Evolutionary conservation across 805 yeast species (phyloP).

Genomic region (Candida sonorensis): DNA sequence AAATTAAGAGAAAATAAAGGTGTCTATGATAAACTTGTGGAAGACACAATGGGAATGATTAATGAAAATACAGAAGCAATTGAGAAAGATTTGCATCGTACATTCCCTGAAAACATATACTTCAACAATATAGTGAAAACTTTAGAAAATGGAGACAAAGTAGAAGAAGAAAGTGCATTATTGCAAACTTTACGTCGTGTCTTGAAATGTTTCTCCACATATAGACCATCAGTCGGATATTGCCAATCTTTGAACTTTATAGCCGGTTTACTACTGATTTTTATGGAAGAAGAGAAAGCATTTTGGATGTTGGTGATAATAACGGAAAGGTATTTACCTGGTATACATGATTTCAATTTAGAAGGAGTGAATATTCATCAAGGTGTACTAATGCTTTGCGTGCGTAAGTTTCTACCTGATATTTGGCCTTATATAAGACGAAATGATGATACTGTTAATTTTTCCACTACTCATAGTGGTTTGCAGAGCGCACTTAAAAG

Average conservation of each 20-base stretch:
- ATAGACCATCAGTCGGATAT: constrained; percentile 87
- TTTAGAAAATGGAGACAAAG: constrained; percentile 6
- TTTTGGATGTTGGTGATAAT: constrained; percentile 95
- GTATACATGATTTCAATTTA: constrained; percentile 80
- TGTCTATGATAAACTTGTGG: constrained; percentile 62
- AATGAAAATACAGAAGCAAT: constrained; percentile 85
- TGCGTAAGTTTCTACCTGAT: constrained; percentile 76
- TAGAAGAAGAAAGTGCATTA: constrained; percentile 50
- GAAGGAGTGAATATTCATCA: constrained; percentile 96
- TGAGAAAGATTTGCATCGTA: constrained; percentile 87
- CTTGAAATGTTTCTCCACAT: constrained; percentile 73
- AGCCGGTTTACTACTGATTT: constrained; percentile 77
- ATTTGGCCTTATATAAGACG: constrained; percentile 56
- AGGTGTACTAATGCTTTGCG: constrained; percentile 84
- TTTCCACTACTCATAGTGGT: too few relatives aligned
- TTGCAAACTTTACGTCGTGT: constrained; percentile 74
- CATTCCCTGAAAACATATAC: constrained; percentile 88
- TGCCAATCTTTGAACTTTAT: constrained; percentile 93
- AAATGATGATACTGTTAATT: constrained; percentile 9
- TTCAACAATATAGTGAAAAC: constrained; percentile 43
- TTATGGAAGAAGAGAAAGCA: constrained; percentile 83
- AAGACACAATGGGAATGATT: constrained; percentile 44
- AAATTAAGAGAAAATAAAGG: constrained; percentile 63
- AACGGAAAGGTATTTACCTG: constrained; percentile 80
- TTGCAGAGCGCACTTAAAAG: constrained; percentile 21